phyloP scores from a whole-genome alignment of 2,329 filamentous ascomycete species.

The Colletotrichum truncatum region DNA sequence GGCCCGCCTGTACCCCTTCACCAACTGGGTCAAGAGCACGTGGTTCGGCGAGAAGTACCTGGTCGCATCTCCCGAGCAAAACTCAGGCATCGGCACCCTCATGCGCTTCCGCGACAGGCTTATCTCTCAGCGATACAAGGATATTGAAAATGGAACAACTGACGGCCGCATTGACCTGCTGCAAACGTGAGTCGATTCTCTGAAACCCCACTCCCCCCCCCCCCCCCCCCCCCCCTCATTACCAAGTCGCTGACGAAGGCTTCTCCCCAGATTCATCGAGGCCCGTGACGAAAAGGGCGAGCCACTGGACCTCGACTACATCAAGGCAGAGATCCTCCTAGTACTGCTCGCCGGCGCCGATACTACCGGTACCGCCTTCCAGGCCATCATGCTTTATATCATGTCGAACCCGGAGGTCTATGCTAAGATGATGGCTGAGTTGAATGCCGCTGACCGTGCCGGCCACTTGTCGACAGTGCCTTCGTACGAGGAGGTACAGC shows the following conservation, averaged over 20 bases:
- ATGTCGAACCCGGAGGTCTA: constrained; percentile 49
- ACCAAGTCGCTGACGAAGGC: too few relatives aligned
- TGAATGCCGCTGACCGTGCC: constrained; percentile 48
- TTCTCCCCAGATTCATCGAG: constrained; percentile 53
- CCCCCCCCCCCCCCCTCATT: too few relatives aligned
- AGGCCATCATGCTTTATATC: constrained; percentile 55
- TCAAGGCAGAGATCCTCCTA: constrained; percentile 62
- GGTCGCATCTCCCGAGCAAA: constrained; percentile 60
- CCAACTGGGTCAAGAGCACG: constrained; percentile 64
- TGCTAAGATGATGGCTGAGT: constrained; percentile 54
- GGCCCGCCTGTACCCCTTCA: constrained; percentile 61
- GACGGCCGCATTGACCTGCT: constrained; percentile 59
- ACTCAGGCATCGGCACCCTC: constrained; percentile 62
- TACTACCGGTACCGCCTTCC: constrained; percentile 60
- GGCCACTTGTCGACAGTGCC: constrained; percentile 43
- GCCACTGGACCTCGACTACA: constrained; percentile 57
- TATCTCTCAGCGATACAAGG: constrained; percentile 55
- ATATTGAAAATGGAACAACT: constrained; percentile 55
- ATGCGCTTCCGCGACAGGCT: constrained; percentile 67
- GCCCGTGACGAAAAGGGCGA: constrained; percentile 53
- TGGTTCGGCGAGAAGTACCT: constrained; percentile 59
- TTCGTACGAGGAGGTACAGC: constrained; percentile 52
- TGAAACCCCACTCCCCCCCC: too few relatives aligned
- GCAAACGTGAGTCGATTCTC: constrained; percentile 59
- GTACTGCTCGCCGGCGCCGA: constrained; percentile 62